These are phyloP conservation scores for Candida manassasensis DNA, from an alignment of 805 yeast genomes.

Conservation along the genomic window DNA sequence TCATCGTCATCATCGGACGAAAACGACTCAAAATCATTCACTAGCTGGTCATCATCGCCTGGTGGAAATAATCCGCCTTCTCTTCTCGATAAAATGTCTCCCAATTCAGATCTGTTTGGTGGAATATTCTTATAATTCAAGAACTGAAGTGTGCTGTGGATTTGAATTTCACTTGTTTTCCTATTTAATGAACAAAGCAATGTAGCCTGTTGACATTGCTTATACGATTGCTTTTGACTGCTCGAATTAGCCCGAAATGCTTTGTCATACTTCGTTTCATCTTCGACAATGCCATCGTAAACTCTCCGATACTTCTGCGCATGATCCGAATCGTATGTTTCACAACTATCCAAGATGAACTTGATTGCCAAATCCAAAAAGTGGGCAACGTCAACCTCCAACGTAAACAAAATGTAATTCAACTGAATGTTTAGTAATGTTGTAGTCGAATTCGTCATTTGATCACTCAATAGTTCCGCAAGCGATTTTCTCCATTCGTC, in stretches of 20 bases:
- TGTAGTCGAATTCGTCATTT: conserved; percentile 8
- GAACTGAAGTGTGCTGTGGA: conserved; percentile 29
- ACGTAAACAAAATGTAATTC: conserved; percentile 33
- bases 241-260: neutral
- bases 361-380: conserved; percentile 18
- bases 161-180: conserved; percentile 29
- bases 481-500: conserved; percentile 29
- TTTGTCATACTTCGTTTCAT: conserved; percentile 7
- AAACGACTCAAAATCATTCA: conserved; percentile 10
- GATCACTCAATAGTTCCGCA: conserved; percentile 12
- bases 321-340: conserved; percentile 3
- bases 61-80: conserved; percentile 1
- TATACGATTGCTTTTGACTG: neutral
- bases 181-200: conserved; percentile 34
- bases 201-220: conserved; percentile 11
- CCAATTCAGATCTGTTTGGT: neutral
- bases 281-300: conserved; percentile 6
- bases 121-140: conserved; percentile 15
- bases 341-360: conserved; percentile 8
- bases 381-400: conserved; percentile 24
- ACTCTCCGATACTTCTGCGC: conserved; percentile 7
- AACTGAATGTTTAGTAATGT: conserved; percentile 30
- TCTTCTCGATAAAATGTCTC: conserved; percentile 2
- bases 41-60: neutral
- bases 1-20: conserved; percentile 1